These are phyloP conservation scores for Pseudomassariella vexata DNA, from an alignment of 2,329 filamentous ascomycete species.

Conservation along the genomic window DNA sequence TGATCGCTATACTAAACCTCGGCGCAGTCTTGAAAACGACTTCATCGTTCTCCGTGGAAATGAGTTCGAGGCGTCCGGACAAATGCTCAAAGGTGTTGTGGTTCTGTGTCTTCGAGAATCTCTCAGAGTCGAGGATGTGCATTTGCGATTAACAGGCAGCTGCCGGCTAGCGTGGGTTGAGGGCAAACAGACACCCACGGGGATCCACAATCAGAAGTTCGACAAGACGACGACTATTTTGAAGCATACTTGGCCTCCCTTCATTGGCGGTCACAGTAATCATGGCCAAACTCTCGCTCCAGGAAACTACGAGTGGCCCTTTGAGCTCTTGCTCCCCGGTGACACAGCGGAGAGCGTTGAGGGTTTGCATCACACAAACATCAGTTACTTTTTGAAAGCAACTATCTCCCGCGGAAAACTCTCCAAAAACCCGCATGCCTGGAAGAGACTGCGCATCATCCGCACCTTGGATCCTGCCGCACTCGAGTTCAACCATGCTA, in stretches of 20 bases:
- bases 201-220: conserved; percentile 52
- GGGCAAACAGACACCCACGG: conserved; percentile 41
- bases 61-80: conserved; percentile 70
- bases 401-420: conserved; percentile 83
- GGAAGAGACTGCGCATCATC: conserved; percentile 73
- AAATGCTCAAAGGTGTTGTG: conserved; percentile 66
- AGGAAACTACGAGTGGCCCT: conserved; percentile 81
- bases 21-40: conserved; percentile 64
- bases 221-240: conserved; percentile 57
- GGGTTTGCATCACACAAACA: conserved; percentile 77
- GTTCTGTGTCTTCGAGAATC: conserved; percentile 67
- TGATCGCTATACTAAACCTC: not conserved
- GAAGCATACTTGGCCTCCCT: conserved; percentile 63
- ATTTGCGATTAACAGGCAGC: conserved; percentile 64
- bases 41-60: conserved; percentile 73
- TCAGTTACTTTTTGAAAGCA: conserved; percentile 88
- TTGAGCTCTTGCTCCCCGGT: conserved; percentile 68
- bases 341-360: conserved; percentile 81
- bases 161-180: conserved; percentile 60
- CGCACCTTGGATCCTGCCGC: conserved; percentile 71
- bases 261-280: conserved; percentile 51
- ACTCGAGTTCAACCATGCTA: conserved; percentile 75
- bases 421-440: conserved; percentile 76
- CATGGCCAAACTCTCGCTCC: conserved; percentile 56
- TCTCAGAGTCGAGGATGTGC: conserved; percentile 67